Base-by-base conservation (phyloP, 768 basidiomycete species). In the Erythrobasidium yunnanense region DNA sequence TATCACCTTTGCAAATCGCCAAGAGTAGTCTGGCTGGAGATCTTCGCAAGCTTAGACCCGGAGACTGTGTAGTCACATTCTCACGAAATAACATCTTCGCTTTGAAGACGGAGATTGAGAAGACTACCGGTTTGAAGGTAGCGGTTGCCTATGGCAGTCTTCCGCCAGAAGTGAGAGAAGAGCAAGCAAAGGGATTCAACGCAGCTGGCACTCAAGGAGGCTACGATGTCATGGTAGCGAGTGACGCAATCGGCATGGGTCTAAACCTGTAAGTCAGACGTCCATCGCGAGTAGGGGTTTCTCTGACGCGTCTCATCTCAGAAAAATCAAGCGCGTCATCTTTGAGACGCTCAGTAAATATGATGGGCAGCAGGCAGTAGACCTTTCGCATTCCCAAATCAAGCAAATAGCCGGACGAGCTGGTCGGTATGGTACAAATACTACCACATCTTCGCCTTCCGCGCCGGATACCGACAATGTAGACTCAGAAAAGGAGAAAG, bases 231-330 rank as follows among this genome's bases (percentile, higher is more conserved):
- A 80, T 99, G 45, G 83, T 97, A 18, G 93, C 89, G 1, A 91
- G 88, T 71, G 95, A 99, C 73, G 90, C 91, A 0, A 85, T 96
- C 53, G 91, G 95, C 1, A 92, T 99, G 90, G 95, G 95, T 0
- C 80, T 99, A 22, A 97, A 99, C 74, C 77, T 99, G 95, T 96
- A 75, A 47, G 87, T 78, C 2, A 20, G 11, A 20, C 27, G 30
- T 35, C 20, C 55, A 30, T 50, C 20, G 57, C 25, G 25, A 3
- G 27, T 42, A 25, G 34, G 32, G 18, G 34, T 66, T 34, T 15
- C 29, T 17, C 29, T 22, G n/a, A 57, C 46, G 0, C 2, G 51
- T 50, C 42, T 66, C 30, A 22, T 27, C 13, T 2, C 72, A 97
- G 92, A 34, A 91, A 90, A 80, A 96, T 97, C 77, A 85, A 85